Percentiles rank a stretch among this genome's conserved stretches.
Conservation (phyloP, 495 filamentous ascomycete genomes). For the Hypoxylon perforatum region DNA sequence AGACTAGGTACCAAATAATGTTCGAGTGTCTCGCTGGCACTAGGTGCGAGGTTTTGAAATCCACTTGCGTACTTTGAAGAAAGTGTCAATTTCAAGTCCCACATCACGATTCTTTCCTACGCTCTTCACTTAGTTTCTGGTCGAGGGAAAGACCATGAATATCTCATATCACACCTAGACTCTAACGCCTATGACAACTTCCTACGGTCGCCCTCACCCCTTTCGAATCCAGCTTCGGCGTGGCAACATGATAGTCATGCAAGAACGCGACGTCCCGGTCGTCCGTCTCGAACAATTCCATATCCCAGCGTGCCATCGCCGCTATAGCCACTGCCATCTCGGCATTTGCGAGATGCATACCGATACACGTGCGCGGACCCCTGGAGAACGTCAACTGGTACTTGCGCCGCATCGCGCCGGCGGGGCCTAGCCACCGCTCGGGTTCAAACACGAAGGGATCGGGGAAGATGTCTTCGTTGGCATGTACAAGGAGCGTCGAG, state of each 20-base stretch:
- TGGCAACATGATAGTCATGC: constrained; percentile 52
- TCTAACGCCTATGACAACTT: too few species aligned
- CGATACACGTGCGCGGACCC: constrained; percentile 32
- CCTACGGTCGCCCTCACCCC: constrained; percentile 46
- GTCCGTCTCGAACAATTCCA: constrained; percentile 34
- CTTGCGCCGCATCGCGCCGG: constrained; percentile 5
- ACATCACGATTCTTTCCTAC: too few species aligned
- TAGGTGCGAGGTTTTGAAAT: too few species aligned
- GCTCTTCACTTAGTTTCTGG: too few species aligned
- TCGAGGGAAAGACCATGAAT: too few species aligned
- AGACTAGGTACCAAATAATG: too few species aligned
- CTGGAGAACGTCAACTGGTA: constrained; percentile 36
- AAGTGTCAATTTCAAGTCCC: too few species aligned
- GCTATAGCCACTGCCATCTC: constrained; percentile 14
- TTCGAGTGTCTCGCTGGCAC: too few species aligned
- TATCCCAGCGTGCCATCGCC: constrained; percentile 45
- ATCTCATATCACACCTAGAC: too few species aligned
- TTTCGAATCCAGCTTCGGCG: constrained; percentile 45
- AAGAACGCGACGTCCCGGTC: constrained; percentile 41
- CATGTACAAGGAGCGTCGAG: constrained; percentile 19
- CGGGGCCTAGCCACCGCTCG: constrained; percentile 54
- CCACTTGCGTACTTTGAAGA: too few species aligned
- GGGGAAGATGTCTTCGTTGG: constrained; percentile 46
- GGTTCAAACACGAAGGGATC: constrained; percentile 49
- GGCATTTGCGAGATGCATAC: constrained; percentile 40